Evolutionary conservation across 2,329 filamentous ascomycete genomes (phyloP), one percentile per base, ranked within the genome.

Genomic region (Ophiostoma fasciatum): DNA sequence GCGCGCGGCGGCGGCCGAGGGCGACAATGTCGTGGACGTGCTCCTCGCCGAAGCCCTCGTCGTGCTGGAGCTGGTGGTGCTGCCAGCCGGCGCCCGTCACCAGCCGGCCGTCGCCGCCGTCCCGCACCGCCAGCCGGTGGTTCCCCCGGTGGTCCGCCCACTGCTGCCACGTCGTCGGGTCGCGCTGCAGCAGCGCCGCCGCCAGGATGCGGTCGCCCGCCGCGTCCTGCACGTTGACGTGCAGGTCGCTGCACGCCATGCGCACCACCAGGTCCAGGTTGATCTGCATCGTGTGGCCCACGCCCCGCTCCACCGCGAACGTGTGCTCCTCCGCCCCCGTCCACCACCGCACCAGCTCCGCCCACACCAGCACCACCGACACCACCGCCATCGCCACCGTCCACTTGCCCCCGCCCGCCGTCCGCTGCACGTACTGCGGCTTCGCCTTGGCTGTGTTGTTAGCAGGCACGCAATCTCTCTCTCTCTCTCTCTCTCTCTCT

Each of bases 151-250:
- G 64, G 49, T 83, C 72, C 43, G 76, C 74, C 87, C 88, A 96
- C 46, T 87, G 74, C 17, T 55, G 53, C 84, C 88, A 98, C 44
- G 62, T 71, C 7, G 90, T 96, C 13, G 71, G 61, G 49, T 94
- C 84, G 50, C 74, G 77, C 44, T 71, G 66, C 42, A 98, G 65
- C 44, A 78, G 64, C 26, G 78, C 66, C 4, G 72, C 82, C 3
- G 90, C 90, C 21, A 93, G 68, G 49, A 96, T 93, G 44, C 82
- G 77, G 57, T 98, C 90, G 35, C 90, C 87, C 0, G 84, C 75
- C 3, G 88, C 87, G 56, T 98, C 90, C 62, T 96, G 90, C 34
- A 98, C 87, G 60, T 98, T 96, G 58, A 98, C 66, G 60, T 94
- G 82, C n/a, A 98, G 61, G 52, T 92, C 79, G 39, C 68, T 61